Percentiles rank a stretch among this genome's conserved stretches.
These are phyloP conservation scores for Microbotryum scabiosae DNA, from an alignment of 1,284 basidiomycete species.

Conservation along the genomic window DNA sequence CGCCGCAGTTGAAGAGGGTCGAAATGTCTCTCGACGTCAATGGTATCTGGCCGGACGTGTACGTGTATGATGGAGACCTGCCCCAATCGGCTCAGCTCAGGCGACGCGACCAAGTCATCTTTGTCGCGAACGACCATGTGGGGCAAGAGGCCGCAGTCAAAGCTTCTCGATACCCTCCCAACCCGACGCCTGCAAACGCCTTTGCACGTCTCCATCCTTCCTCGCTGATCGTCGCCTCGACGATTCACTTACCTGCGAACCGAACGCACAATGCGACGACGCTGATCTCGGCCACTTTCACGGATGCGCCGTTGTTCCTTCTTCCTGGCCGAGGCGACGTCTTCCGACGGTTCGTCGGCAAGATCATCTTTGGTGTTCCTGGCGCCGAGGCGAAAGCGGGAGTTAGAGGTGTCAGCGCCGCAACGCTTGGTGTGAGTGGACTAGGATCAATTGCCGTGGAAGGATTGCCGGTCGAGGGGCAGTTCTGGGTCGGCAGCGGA, in stretches of 20 bases:
- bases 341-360: slow-evolving; percentile 21
- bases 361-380: slow-evolving; percentile 22
- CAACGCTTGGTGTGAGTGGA: slow-evolving; percentile 16
- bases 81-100: neutral
- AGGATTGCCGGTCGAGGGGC: slow-evolving; percentile 24
- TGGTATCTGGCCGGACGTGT: slow-evolving; percentile 32
- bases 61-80: slow-evolving; percentile 33
- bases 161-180: slow-evolving; percentile 26
- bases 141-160: neutral
- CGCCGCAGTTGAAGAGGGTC: slow-evolving; percentile 18
- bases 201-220: slow-evolving; percentile 31
- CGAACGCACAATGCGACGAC: slow-evolving; percentile 20
- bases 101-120: neutral
- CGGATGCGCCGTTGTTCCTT: slow-evolving; percentile 28
- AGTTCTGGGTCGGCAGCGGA: slow-evolving; percentile 13
- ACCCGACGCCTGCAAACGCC: slow-evolving; percentile 28
- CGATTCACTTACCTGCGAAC: slow-evolving; percentile 23
- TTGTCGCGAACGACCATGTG: neutral
- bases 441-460: slow-evolving; percentile 20
- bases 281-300: slow-evolving; percentile 17
- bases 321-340: slow-evolving; percentile 21
- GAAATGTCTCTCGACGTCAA: slow-evolving; percentile 25
- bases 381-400: slow-evolving; percentile 19
- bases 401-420: slow-evolving; percentile 22
- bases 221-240: slow-evolving; percentile 19